Percentiles rank a stretch among this genome's conserved stretches.
Evolutionary conservation across 805 yeast genomes (phyloP).

Genomic region (Metschnikowia lachancei): DNA sequence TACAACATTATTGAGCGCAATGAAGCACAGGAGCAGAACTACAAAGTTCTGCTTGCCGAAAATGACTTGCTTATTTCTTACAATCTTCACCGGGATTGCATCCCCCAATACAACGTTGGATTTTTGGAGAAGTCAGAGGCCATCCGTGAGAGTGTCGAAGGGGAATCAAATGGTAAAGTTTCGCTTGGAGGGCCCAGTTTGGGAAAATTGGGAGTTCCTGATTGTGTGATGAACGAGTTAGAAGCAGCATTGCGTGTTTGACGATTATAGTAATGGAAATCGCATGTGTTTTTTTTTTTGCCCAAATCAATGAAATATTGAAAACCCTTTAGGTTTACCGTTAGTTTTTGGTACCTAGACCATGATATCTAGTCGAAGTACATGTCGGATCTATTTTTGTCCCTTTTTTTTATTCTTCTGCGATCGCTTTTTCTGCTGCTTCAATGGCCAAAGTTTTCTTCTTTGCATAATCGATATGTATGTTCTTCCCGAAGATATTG

Average conservation of each 20-base stretch:
- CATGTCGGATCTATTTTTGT: no score
- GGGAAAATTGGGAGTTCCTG: slow-evolving; percentile 84
- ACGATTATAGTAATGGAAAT: background rate
- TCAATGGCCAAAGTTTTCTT: slow-evolving; percentile 27
- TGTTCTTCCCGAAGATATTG: slow-evolving; percentile 50
- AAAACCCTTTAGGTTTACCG: no score
- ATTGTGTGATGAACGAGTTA: slow-evolving; percentile 66
- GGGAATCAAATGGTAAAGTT: slow-evolving; percentile 35
- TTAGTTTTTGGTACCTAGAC: no score
- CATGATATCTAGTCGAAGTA: no score
- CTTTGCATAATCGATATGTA: slow-evolving; percentile 38
- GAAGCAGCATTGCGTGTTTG: slow-evolving; percentile 44
- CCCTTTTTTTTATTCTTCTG: slow-evolving; percentile 5
- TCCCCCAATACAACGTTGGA: slow-evolving; percentile 80
- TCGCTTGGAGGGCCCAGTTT: slow-evolving; percentile 75
- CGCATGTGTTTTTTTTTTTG: background rate
- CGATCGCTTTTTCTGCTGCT: slow-evolving; percentile 13
- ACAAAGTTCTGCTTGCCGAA: slow-evolving; percentile 17
- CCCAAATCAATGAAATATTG: no score
- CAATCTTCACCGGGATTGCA: slow-evolving; percentile 47
- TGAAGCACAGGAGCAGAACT: slow-evolving; percentile 20
- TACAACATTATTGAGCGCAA: slow-evolving; percentile 27
- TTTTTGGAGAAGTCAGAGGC: slow-evolving; percentile 45
- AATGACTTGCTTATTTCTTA: slow-evolving; percentile 34
- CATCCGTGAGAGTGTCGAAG: slow-evolving; percentile 31